Evolutionary conservation across 805 yeast species (phyloP).

Genomic region (Isabelozyma gotoi): DNA sequence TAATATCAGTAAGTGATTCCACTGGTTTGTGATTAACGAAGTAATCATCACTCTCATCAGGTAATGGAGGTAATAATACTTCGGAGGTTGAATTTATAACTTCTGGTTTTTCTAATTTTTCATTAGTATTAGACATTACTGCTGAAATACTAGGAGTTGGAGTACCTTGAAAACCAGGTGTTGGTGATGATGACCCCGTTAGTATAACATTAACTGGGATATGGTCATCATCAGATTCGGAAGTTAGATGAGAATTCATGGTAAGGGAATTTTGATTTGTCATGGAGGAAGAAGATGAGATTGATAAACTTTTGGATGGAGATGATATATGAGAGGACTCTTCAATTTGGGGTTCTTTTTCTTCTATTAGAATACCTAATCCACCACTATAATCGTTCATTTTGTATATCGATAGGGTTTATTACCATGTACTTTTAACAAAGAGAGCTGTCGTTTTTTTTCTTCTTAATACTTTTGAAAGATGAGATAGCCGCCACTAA

Average conservation of each 20-base stretch:
- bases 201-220: not conserved
- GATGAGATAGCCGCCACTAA: not conserved
- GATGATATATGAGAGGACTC: not conserved
- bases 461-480: not conserved
- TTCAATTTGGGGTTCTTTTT: conserved; percentile 12
- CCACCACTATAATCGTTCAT: conserved; percentile 19
- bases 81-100: not conserved
- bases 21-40: not conserved
- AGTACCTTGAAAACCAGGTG: not conserved
- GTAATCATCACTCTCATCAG: conserved; percentile 12
- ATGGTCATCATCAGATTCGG: not conserved
- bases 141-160: not conserved
- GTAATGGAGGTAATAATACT: conserved; percentile 29
- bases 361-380: conserved; percentile 34
- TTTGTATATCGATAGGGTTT: not conserved
- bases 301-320: not conserved
- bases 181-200: not conserved
- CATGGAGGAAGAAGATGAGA: not conserved
- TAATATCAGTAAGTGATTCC: not conserved
- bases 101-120: too few relatives aligned
- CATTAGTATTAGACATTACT: not conserved
- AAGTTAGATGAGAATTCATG: not conserved
- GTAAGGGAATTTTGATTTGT: not conserved
- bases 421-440: too few relatives aligned
- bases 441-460: not conserved